A percentile compares a stretch with the other conserved stretches of the same genome.
These are phyloP conservation scores for Cyberlindnera xishuangbannaensis DNA, from an alignment of 805 yeast species.

Conservation along the genomic window DNA sequence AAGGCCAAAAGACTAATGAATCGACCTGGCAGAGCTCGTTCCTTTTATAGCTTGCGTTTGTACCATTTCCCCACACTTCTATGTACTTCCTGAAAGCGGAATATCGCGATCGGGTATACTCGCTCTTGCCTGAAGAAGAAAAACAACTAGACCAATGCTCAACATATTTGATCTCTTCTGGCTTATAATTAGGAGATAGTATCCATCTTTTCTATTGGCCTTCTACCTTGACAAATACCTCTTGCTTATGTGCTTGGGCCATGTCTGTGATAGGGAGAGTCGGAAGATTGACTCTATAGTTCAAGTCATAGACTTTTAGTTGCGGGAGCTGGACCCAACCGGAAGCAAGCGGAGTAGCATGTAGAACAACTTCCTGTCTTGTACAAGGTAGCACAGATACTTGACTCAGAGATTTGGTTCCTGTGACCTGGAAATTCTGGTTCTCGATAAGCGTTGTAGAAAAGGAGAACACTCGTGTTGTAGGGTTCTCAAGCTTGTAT, in stretches of 20 bases:
- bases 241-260: constrained; percentile 26
- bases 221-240: constrained; percentile 13
- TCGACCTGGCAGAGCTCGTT: too few relatives aligned
- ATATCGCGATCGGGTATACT: too few relatives aligned
- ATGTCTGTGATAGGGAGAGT: constrained; percentile 35
- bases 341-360: constrained; percentile 14
- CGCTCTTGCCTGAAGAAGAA: too few relatives aligned
- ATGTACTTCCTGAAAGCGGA: constrained; percentile 1
- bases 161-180: too few relatives aligned
- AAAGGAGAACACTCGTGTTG: constrained; percentile 62
- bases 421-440: constrained; percentile 30
- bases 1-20: too few relatives aligned
- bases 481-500: constrained; percentile 69
- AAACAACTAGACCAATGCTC: too few relatives aligned
- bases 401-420: constrained; percentile 26
- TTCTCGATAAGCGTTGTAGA: constrained; percentile 39
- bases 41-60: too few relatives aligned
- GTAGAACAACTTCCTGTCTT: constrained; percentile 37
- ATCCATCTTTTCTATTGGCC: too few relatives aligned
- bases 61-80: too few relatives aligned
- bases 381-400: constrained; percentile 53
- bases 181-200: too few relatives aligned
- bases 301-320: constrained; percentile 60
- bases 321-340: constrained; percentile 45
- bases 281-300: constrained; percentile 59